Conservation (phyloP, 768 basidiomycete species). For the Xerocomellus dryophilus region DNA sequence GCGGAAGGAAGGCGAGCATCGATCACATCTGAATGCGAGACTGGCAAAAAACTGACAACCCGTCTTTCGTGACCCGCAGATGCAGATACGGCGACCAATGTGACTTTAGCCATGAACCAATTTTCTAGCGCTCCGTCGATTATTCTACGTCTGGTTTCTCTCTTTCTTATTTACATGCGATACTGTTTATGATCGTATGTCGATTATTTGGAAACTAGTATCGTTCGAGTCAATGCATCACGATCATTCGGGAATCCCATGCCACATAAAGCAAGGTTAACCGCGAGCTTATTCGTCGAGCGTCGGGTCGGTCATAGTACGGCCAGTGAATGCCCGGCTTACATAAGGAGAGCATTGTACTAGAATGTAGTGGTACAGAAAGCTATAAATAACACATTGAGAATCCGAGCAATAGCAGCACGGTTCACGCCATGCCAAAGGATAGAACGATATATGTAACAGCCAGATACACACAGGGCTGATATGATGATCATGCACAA, state of each 20-base stretch:
- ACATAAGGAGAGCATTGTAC: slow-evolving; percentile 14
- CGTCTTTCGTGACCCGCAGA: slow-evolving; percentile 55
- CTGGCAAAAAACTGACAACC: slow-evolving; percentile 35
- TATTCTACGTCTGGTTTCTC: not conserved
- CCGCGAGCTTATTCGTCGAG: slow-evolving; percentile 15
- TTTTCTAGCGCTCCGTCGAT: slow-evolving; percentile 23
- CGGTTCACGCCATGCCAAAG: slow-evolving; percentile 24
- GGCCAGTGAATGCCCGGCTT: not conserved
- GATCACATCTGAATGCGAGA: slow-evolving; percentile 35
- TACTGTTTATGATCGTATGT: slow-evolving; percentile 16
- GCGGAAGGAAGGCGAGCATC: slow-evolving; percentile 89
- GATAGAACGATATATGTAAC: slow-evolving; percentile 32
- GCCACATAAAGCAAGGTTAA: slow-evolving; percentile 11
- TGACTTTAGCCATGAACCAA: slow-evolving; percentile 72
- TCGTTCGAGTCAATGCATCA: slow-evolving; percentile 5
- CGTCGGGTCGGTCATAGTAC: not conserved
- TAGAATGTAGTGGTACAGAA: slow-evolving; percentile 37
- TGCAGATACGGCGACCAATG: slow-evolving; percentile 88
- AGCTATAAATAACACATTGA: slow-evolving; percentile 37
- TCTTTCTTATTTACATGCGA: slow-evolving; percentile 11
- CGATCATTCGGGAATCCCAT: not conserved
- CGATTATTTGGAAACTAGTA: slow-evolving; percentile 10
- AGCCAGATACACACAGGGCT: slow-evolving; percentile 17
- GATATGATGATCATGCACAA: slow-evolving; percentile 19
- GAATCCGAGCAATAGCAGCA: slow-evolving; percentile 28